Percentiles rank a stretch among this genome's conserved stretches.
phyloP scores from a whole-genome alignment of 2,329 filamentous ascomycete species.

The Diatrype stigma region DNA sequence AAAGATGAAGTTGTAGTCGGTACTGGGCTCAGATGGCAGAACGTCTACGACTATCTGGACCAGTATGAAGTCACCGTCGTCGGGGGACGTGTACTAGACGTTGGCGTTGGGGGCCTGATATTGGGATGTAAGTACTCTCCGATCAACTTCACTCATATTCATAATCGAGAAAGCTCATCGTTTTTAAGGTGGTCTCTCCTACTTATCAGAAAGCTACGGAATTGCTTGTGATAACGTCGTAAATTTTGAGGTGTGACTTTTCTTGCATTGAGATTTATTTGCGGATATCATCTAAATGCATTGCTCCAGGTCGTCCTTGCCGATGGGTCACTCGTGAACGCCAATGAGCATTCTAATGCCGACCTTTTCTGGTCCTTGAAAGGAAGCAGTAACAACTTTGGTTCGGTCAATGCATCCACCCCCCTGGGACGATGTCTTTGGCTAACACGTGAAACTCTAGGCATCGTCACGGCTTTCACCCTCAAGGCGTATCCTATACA shows the following conservation, averaged over 20 bases:
- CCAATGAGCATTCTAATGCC: slow-evolving; percentile 5
- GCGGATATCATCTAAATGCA: slow-evolving; percentile 5
- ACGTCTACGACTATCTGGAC: slow-evolving; percentile 10
- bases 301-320: slow-evolving; percentile 14
- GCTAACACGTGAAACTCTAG: neutral
- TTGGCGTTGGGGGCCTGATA: slow-evolving; percentile 10
- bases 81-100: slow-evolving; percentile 7
- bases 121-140: slow-evolving; percentile 8
- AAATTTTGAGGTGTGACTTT: slow-evolving; percentile 6
- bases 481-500: neutral
- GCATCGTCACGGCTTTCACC: slow-evolving; percentile 1
- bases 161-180: neutral
- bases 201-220: slow-evolving; percentile 9
- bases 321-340: slow-evolving; percentile 13
- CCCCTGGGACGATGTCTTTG: neutral
- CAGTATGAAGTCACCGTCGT: slow-evolving; percentile 4
- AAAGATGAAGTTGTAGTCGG: slow-evolving; percentile 1
- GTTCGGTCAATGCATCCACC: neutral
- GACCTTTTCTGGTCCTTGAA: slow-evolving; percentile 8
- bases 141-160: neutral
- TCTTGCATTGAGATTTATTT: slow-evolving; percentile 1
- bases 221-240: slow-evolving; percentile 12
- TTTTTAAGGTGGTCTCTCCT: slow-evolving; percentile 11
- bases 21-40: slow-evolving; percentile 6
- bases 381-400: slow-evolving; percentile 7